A percentile compares a stretch with the other conserved stretches of the same genome.
phyloP scores from a whole-genome alignment of 2,329 filamentous ascomycete species.

The Penicillium janthinellum region DNA sequence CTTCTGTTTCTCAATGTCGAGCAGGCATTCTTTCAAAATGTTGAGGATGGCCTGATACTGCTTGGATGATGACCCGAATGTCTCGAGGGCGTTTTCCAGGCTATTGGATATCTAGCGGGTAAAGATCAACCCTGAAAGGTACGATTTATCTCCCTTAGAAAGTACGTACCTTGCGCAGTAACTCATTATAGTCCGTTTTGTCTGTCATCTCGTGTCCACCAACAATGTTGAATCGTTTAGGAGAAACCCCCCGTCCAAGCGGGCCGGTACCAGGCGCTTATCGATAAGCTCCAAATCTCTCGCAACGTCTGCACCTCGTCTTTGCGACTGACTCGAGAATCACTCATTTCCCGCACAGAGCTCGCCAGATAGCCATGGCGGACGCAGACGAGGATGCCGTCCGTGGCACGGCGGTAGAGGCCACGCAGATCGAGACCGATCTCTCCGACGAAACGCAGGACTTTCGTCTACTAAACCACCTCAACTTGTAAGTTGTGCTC shows the following conservation, averaged over 20 bases:
- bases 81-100: constrained; percentile 43
- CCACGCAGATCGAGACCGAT: constrained; percentile 57
- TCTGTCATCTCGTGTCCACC: constrained; percentile 3
- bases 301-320: constrained; percentile 1
- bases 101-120: constrained; percentile 43
- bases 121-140: no score
- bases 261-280: constrained; percentile 15
- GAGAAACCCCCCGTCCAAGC: background rate
- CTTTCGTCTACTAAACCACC: constrained; percentile 70
- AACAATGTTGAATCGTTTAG: background rate
- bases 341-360: background rate
- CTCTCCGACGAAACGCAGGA: constrained; percentile 82
- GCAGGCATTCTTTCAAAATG: constrained; percentile 38
- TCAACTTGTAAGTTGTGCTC: constrained; percentile 50
- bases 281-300: constrained; percentile 30
- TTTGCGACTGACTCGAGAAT: constrained; percentile 1
- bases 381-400: constrained; percentile 49
- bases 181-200: constrained; percentile 25
- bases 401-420: constrained; percentile 31
- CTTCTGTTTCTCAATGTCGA: constrained; percentile 29
- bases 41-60: constrained; percentile 42
- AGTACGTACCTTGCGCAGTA: constrained; percentile 20
- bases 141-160: no score
- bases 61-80: constrained; percentile 41
- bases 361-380: constrained; percentile 36